Evolutionary conservation across 139 green algal genomes (phyloP).

Genomic region (Picochlorum costavermella): DNA sequence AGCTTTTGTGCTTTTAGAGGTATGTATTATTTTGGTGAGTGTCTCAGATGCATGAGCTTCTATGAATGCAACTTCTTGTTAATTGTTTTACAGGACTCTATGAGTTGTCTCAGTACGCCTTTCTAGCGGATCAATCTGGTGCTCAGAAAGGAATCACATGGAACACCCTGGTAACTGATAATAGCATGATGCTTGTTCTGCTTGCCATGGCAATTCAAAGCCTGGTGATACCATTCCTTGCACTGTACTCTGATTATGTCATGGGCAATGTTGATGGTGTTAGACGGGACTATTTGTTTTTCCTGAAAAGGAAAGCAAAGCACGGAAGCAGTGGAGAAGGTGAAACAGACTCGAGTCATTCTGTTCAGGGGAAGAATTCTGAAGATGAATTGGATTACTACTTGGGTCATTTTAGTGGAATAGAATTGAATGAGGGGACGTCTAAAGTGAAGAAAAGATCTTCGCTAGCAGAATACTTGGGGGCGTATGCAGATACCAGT

Average conservation of each 20-base stretch:
- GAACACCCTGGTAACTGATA: slow-evolving; percentile 31
- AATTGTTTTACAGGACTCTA: slow-evolving; percentile 29
- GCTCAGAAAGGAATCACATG: slow-evolving; percentile 38
- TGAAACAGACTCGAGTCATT: neutral
- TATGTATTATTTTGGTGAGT: neutral
- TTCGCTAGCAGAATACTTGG: too few species aligned
- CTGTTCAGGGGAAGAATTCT: neutral
- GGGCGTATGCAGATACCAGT: too few species aligned
- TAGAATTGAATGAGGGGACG: too few species aligned
- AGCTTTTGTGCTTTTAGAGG: slow-evolving; percentile 54
- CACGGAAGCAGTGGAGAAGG: neutral
- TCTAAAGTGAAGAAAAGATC: too few species aligned
- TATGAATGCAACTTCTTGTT: neutral
- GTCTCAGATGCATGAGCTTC: too few species aligned
- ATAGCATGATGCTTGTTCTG: slow-evolving; percentile 38
- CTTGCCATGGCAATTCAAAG: slow-evolving; percentile 33
- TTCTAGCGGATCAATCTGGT: slow-evolving; percentile 49
- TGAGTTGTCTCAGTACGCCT: slow-evolving; percentile 57
- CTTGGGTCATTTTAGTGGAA: too few species aligned
- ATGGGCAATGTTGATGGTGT: slow-evolving; percentile 27
- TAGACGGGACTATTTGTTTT: slow-evolving; percentile 29
- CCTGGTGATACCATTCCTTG: slow-evolving; percentile 13
- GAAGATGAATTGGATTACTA: too few species aligned
- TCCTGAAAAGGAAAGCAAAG: slow-evolving; percentile 17
- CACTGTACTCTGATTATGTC: slow-evolving; percentile 22